These are phyloP conservation scores for Glycine tomentella DNA, from an alignment of 306 rosid genomes.

Conservation along the genomic window DNA sequence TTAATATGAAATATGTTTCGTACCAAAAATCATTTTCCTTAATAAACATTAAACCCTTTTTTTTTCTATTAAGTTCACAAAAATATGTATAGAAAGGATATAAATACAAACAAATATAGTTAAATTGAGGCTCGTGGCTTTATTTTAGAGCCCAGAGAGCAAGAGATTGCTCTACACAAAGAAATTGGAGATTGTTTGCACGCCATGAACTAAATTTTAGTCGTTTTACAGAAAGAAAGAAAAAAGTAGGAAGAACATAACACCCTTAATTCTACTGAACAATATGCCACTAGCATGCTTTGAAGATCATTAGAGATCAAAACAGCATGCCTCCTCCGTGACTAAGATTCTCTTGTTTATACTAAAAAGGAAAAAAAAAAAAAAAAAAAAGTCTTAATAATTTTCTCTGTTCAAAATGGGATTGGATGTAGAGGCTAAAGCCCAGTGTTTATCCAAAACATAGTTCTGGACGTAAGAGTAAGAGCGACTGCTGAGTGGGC, in stretches of 20 bases:
- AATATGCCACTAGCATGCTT: not conserved
- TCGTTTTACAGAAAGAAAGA: not conserved
- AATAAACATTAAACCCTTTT: not conserved
- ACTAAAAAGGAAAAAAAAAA: too few species aligned
- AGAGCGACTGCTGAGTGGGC: not conserved
- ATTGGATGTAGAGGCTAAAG: not conserved
- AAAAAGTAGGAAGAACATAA: not conserved
- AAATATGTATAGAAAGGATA: not conserved
- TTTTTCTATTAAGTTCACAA: not conserved
- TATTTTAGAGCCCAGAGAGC: not conserved
- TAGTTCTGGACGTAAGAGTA: not conserved
- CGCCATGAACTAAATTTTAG: not conserved
- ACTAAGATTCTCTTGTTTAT: not conserved
- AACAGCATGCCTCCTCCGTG: too few species aligned
- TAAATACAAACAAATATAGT: not conserved
- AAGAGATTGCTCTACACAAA: not conserved
- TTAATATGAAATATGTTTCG: too few species aligned
- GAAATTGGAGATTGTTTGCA: not conserved
- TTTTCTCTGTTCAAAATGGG: not conserved
- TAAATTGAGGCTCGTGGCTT: not conserved
- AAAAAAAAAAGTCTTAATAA: too few species aligned
- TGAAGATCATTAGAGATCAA: not conserved
- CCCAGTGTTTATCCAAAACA: not conserved
- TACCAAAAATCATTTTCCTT: too few species aligned
- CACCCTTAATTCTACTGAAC: not conserved